Conservation (phyloP, 1,284 basidiomycete species). For the Termitomyces sp. region DNA sequence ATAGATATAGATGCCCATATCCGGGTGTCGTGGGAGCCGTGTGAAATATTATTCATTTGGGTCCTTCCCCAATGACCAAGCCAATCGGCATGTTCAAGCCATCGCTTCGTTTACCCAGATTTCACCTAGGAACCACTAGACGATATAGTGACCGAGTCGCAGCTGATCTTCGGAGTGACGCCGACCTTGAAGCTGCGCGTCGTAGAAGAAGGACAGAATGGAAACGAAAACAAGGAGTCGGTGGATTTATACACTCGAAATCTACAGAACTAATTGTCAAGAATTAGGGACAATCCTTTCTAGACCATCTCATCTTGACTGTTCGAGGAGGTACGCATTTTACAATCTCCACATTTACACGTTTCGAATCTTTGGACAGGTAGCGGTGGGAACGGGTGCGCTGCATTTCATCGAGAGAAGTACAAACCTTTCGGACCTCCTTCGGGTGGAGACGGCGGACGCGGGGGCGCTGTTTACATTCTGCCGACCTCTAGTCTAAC, state of each 20-base stretch:
- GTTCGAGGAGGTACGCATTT: constrained; percentile 65
- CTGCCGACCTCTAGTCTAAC: constrained; percentile 71
- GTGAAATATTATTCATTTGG: neutral
- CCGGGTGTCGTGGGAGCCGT: too few species aligned
- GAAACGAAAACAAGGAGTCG: constrained; percentile 68
- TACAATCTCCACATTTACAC: constrained; percentile 15
- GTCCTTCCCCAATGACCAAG: constrained; percentile 4
- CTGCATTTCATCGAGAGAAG: constrained; percentile 80
- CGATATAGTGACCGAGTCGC: neutral
- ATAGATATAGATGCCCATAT: too few species aligned
- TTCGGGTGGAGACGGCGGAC: constrained; percentile 86
- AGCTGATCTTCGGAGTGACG: neutral
- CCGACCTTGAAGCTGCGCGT: constrained; percentile 17
- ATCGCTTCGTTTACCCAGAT: constrained; percentile 3
- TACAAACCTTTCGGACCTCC: constrained; percentile 78
- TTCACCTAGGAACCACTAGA: neutral
- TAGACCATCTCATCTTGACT: constrained; percentile 76
- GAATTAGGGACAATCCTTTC: constrained; percentile 68
- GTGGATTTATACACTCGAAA: constrained; percentile 20
- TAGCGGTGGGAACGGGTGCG: constrained; percentile 79
- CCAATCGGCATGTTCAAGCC: neutral
- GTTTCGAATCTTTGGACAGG: constrained; percentile 61
- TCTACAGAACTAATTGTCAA: constrained; percentile 4
- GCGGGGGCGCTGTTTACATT: constrained; percentile 84
- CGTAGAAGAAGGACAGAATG: constrained; percentile 60